Evolutionary conservation across 2,329 filamentous ascomycete species (phyloP).

Genomic region (Microcera coccophila): DNA sequence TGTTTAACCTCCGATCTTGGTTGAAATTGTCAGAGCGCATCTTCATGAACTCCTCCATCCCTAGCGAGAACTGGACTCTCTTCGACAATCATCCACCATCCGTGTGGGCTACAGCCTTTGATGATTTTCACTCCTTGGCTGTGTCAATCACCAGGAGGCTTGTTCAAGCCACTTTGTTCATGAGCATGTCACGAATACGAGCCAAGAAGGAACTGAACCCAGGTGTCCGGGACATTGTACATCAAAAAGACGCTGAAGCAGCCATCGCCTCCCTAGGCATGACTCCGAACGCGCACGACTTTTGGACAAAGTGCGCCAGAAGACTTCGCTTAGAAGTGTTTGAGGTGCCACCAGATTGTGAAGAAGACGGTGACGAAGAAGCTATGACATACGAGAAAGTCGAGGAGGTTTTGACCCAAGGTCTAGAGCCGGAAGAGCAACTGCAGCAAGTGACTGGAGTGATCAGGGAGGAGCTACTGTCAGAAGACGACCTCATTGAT

Average conservation of each 20-base stretch:
- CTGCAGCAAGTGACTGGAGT: background rate
- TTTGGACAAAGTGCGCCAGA: constrained; percentile 48
- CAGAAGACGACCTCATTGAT: constrained; percentile 3
- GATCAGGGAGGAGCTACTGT: background rate
- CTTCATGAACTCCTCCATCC: constrained; percentile 69
- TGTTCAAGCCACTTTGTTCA: constrained; percentile 64
- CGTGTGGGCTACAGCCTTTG: constrained; percentile 70
- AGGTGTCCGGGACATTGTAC: constrained; percentile 33
- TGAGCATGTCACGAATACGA: constrained; percentile 65
- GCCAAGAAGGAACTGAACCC: constrained; percentile 38
- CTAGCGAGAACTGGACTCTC: constrained; percentile 64
- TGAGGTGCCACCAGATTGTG: constrained; percentile 29
- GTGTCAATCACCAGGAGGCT: constrained; percentile 67
- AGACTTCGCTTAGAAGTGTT: constrained; percentile 48
- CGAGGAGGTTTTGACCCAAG: constrained; percentile 9
- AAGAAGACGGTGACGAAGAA: constrained; percentile 22
- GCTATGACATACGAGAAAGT: constrained; percentile 18
- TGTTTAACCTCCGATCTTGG: constrained; percentile 61
- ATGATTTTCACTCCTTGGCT: constrained; percentile 67
- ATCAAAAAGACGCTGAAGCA: constrained; percentile 45
- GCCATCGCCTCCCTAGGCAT: constrained; percentile 48
- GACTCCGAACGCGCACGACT: constrained; percentile 33
- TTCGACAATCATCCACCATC: constrained; percentile 61
- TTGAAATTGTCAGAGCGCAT: constrained; percentile 59
- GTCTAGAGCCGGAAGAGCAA: background rate